Base-by-base conservation (phyloP, 2,329 filamentous ascomycete genomes). In the Colletotrichum sp. region DNA sequence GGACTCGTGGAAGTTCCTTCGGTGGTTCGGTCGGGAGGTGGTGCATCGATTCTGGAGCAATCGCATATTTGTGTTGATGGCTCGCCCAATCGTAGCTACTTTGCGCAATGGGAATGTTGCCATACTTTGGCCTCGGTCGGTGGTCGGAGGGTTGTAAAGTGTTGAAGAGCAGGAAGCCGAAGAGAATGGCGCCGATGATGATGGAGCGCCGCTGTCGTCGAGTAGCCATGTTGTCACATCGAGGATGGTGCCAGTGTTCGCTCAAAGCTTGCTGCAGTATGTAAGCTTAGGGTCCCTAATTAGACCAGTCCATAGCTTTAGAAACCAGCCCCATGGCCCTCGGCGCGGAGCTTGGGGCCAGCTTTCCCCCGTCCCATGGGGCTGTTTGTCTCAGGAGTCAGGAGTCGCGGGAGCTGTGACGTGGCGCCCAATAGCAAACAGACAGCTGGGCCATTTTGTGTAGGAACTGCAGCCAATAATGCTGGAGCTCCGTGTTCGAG, bases 81-180 rank as follows among this genome's bases (percentile, higher is more conserved):
- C 48, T 59, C 39, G 70, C 71, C 76, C 76, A 77, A 59, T 77
- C 71, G 70, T 71, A 77, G 70, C 70, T 77, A 13, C 76, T 77
- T 70, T 59, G 74, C 18, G 73, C 60, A 32, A 77, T 10, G 48
- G 48, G 60, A 24, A 76, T 43, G 36, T 65, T 36, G 28, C 15
- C 74, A 76, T 74, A 59, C 52, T 61, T 30, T 28, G 64, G 74
- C 43, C 34, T 43, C 12, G 70, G 59, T n/a, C 34, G 68, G 43
- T 15, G 28, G 34, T 39, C 39, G 21, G 65, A 64, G 8, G 61
- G 24, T 12, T 52, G 73, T 15, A 66, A 52, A 8, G 32, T n/a
- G 13, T 66, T 61, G 24, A 77, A 63, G 64, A 57, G 63, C 15
- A 68, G 55, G 48, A 76, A 21, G 32, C 48, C 72, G 26, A 77